Conservation (phyloP, 2,329 filamentous ascomycete genomes). For the Exserohilum turcica region DNA sequence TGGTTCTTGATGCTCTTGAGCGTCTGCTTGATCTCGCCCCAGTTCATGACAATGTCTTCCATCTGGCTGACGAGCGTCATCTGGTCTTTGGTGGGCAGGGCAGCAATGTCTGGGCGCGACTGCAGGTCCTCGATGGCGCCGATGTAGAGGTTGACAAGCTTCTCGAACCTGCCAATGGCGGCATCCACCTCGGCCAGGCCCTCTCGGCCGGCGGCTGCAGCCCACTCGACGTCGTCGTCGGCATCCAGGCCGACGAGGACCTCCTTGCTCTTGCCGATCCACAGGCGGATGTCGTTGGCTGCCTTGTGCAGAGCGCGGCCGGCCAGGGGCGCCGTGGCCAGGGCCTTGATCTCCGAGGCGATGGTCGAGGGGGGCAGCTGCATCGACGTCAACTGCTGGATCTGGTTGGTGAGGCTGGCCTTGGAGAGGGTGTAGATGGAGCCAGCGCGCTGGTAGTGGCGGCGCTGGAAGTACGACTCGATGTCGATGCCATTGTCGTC, state of each 20-base stretch:
- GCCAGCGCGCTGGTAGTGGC: slow-evolving; percentile 65
- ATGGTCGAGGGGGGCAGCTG: slow-evolving; percentile 86
- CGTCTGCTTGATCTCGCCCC: slow-evolving; percentile 78
- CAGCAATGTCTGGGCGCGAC: slow-evolving; percentile 72
- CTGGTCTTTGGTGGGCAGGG: slow-evolving; percentile 73
- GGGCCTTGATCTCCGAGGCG: slow-evolving; percentile 80
- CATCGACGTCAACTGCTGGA: slow-evolving; percentile 88
- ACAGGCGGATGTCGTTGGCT: slow-evolving; percentile 88
- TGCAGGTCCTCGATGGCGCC: slow-evolving; percentile 92
- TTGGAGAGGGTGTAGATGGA: slow-evolving; percentile 94
- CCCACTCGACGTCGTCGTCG: slow-evolving; percentile 98
- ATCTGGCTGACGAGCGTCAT: slow-evolving; percentile 81
- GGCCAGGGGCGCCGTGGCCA: slow-evolving; percentile 83
- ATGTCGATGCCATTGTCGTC: slow-evolving; percentile 54
- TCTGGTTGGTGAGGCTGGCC: slow-evolving; percentile 89
- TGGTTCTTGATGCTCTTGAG: slow-evolving; percentile 83
- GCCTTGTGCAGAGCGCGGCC: slow-evolving; percentile 82
- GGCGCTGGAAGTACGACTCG: slow-evolving; percentile 69
- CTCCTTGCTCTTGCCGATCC: slow-evolving; percentile 91
- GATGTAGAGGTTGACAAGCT: slow-evolving; percentile 89
- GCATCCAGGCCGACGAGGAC: slow-evolving; percentile 88
- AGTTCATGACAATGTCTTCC: slow-evolving; percentile 83
- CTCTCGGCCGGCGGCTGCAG: slow-evolving; percentile 81
- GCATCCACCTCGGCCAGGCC: slow-evolving; percentile 71
- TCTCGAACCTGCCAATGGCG: slow-evolving; percentile 82